These are phyloP conservation scores for Chlorella sp. DNA, from an alignment of 139 green algal species.

Conservation along the genomic window DNA sequence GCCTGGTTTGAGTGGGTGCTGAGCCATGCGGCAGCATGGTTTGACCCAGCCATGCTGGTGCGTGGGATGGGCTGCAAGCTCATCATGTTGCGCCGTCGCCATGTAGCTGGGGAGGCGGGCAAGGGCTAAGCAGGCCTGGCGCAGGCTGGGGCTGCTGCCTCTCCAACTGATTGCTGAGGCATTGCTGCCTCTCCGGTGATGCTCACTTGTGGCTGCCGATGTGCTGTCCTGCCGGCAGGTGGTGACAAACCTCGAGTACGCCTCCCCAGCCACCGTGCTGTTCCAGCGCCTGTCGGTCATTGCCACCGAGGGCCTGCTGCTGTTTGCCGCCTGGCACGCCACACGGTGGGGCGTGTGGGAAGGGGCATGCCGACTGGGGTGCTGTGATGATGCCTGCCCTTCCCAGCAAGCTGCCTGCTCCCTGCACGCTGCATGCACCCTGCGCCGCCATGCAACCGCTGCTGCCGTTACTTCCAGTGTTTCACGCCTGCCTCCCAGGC, in stretches of 20 bases:
- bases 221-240: slow-evolving; percentile 10
- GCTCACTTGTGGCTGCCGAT: too few relatives aligned
- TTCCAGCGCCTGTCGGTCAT: slow-evolving; percentile 87
- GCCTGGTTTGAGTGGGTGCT: slow-evolving; percentile 92
- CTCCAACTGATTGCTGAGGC: neutral
- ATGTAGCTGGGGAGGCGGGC: too few relatives aligned
- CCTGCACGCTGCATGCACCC: too few relatives aligned
- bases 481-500: too few relatives aligned
- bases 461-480: too few relatives aligned
- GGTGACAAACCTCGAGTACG: slow-evolving; percentile 74
- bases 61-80: too few relatives aligned
- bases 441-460: too few relatives aligned
- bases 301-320: slow-evolving; percentile 65
- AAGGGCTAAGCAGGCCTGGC: too few relatives aligned
- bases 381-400: neutral
- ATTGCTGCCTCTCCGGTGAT: neutral
- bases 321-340: slow-evolving; percentile 49
- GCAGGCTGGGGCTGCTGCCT: neutral
- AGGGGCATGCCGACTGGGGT: neutral
- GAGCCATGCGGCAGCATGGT: slow-evolving; percentile 56
- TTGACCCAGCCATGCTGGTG: slow-evolving; percentile 87
- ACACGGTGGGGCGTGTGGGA: slow-evolving; percentile 27
- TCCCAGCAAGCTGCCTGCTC: too few relatives aligned
- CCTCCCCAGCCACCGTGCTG: slow-evolving; percentile 65
- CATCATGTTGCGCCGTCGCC: too few relatives aligned